phyloP scores from a whole-genome alignment of 208 protist genomes.

The Leishmania aethiopica region DNA sequence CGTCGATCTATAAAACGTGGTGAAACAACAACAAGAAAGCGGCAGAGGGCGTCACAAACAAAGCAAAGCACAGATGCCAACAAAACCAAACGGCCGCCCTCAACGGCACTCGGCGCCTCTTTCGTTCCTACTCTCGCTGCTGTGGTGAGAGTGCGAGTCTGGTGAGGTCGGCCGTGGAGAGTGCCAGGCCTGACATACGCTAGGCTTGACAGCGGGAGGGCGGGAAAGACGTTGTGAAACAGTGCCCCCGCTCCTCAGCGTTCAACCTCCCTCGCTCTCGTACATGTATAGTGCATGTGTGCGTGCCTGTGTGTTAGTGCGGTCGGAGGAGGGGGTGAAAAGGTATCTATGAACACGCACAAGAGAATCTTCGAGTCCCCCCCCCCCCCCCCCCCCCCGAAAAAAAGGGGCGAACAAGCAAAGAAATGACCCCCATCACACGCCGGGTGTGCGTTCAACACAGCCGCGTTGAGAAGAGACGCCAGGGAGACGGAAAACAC shows the following conservation, averaged over 20 bases:
- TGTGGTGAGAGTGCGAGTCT: neutral
- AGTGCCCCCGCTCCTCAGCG: neutral
- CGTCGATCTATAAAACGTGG: neutral
- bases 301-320: conserved; percentile 1
- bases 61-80: neutral
- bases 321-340: neutral
- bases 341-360: neutral
- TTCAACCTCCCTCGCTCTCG: neutral
- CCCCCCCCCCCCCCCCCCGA: neutral
- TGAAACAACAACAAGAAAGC: neutral
- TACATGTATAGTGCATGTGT: neutral
- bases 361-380: neutral
- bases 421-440: neutral
- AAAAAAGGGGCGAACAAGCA: neutral
- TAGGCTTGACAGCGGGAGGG: neutral
- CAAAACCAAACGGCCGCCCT: neutral
- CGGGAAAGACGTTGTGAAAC: neutral
- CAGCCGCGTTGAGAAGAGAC: neutral
- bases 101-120: neutral
- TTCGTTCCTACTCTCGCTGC: neutral
- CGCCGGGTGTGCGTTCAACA: neutral
- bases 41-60: neutral
- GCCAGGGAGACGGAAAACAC: neutral
- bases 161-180: neutral
- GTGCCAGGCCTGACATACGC: neutral